Evolutionary conservation across 2,329 filamentous ascomycete genomes (phyloP).

Genomic region (Fusarium dimerum): DNA sequence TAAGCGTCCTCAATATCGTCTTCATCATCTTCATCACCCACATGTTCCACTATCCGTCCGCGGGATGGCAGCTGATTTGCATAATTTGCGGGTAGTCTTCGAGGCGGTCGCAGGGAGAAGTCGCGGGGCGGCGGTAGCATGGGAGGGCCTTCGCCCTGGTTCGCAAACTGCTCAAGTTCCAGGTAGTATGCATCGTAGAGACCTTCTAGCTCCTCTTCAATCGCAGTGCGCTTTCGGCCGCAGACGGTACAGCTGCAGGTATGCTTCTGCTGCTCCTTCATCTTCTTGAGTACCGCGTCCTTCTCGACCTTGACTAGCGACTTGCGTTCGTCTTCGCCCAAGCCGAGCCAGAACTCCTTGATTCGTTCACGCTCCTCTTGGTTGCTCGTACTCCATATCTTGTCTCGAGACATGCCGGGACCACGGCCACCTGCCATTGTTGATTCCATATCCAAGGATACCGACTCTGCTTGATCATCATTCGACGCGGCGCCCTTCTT

Average conservation of each 20-base stretch:
- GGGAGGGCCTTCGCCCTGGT: conserved; percentile 71
- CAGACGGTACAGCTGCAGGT: conserved; percentile 98
- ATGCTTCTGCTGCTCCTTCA: conserved; percentile 99
- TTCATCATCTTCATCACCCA: conserved; percentile 57
- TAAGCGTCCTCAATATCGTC: conserved; percentile 55
- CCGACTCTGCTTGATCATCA: conserved; percentile 16
- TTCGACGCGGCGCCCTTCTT: conserved; percentile 47
- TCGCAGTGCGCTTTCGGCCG: conserved; percentile 91
- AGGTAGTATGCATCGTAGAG: conserved; percentile 98
- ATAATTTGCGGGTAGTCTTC: conserved; percentile 59
- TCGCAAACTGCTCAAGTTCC: conserved; percentile 95
- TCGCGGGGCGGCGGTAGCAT: conserved; percentile 54
- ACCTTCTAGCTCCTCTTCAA: conserved; percentile 96
- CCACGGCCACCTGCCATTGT: conserved; percentile 27
- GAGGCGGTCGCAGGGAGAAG: conserved; percentile 60
- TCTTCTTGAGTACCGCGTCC: conserved; percentile 95
- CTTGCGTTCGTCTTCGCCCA: conserved; percentile 92
- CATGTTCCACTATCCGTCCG: conserved; percentile 71
- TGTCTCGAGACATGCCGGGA: conserved; percentile 66
- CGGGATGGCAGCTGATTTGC: conserved; percentile 69
- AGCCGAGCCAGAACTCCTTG: conserved; percentile 95
- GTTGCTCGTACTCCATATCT: conserved; percentile 97
- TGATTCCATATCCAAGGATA: conserved; percentile 2
- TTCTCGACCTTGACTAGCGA: conserved; percentile 98
- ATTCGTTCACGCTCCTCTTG: conserved; percentile 95